Evolutionary conservation across 345 rosid species (phyloP), one percentile per base, ranked within the genome.

Genomic region (Leavenworthia alabamica): DNA sequence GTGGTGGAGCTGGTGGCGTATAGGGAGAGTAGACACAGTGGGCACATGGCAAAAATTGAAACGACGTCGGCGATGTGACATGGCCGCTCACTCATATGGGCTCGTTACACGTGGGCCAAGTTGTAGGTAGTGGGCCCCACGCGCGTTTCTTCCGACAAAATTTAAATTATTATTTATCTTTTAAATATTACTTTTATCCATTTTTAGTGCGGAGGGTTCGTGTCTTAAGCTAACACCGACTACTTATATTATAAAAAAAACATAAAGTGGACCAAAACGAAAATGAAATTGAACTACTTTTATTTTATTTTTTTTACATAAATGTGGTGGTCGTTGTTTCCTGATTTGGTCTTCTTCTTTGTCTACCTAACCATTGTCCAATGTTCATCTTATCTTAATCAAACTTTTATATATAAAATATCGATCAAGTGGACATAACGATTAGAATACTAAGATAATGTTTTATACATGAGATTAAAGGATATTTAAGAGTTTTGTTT

Each of bases 251-350:
- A n/a, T n/a, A n/a, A n/a, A n/a, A n/a, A n/a, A n/a, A n/a, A n/a
- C n/a, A n/a, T n/a, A n/a, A n/a, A n/a, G n/a, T 68, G 73, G 73
- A 68, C 67, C 73, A 60, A 51, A 54, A 50, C 45, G 63, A 70
- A 70, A 70, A 62, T 62, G 74, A 70, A 70, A 54, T 61, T 46
- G 74, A 70, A 70, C 64, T 62, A 28, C 64, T 46, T 67, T 67
- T n/a, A n/a, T 67, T 7, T 26, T 31, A n/a, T n/a, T n/a, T n/a
- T n/a, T n/a, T n/a, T n/a, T n/a, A n/a, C n/a, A n/a, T n/a, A n/a
- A n/a, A n/a, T n/a, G n/a, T n/a, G n/a, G n/a, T 62, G 74, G 63
- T 70, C 57, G 58, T 29, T 20, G 61, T 62, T 62, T 70, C 64
- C 61, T 49, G 52, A 59, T 40, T 12, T 58, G 42, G 56, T 56